Evolutionary conservation across 768 basidiomycete species (phyloP).

Genomic region (Macrolepiota albuminosa): DNA sequence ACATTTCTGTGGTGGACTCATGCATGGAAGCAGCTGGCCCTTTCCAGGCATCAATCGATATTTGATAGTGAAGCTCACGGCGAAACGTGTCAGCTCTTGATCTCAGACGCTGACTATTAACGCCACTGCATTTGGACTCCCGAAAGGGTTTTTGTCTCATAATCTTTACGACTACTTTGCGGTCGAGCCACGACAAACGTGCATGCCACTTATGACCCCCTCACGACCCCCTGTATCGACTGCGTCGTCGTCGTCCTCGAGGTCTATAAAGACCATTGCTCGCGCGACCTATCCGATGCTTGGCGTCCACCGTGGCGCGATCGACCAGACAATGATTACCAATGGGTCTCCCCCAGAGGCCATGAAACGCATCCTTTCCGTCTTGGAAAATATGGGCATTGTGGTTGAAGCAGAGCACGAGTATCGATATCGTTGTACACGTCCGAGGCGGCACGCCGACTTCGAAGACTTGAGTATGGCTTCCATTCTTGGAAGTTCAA

Average conservation of each 20-base stretch:
- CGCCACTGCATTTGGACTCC: constrained; percentile 3
- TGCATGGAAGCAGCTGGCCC: background rate
- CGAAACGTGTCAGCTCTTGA: background rate
- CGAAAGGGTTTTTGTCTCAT: constrained; percentile 3
- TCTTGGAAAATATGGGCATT: constrained; percentile 78
- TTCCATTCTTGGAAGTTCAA: background rate
- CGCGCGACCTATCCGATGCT: constrained; percentile 10
- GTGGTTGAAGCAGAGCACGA: constrained; percentile 75
- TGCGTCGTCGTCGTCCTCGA: background rate
- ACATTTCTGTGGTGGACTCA: background rate
- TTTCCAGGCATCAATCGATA: constrained; percentile 1
- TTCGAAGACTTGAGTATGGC: background rate
- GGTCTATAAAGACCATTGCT: background rate
- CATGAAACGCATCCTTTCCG: constrained; percentile 65
- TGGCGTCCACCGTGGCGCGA: constrained; percentile 72
- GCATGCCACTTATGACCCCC: background rate
- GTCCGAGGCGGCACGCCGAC: constrained; percentile 31
- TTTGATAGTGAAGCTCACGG: background rate
- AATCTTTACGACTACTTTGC: background rate
- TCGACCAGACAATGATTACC: constrained; percentile 83
- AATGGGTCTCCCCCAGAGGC: constrained; percentile 69
- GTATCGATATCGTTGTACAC: constrained; percentile 74
- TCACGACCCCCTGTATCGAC: background rate
- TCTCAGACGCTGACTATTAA: constrained; percentile 2
- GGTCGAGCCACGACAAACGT: background rate